phyloP scores from a whole-genome alignment of 2,329 filamentous ascomycete genomes.

The Chrysoporthe cubensis region DNA sequence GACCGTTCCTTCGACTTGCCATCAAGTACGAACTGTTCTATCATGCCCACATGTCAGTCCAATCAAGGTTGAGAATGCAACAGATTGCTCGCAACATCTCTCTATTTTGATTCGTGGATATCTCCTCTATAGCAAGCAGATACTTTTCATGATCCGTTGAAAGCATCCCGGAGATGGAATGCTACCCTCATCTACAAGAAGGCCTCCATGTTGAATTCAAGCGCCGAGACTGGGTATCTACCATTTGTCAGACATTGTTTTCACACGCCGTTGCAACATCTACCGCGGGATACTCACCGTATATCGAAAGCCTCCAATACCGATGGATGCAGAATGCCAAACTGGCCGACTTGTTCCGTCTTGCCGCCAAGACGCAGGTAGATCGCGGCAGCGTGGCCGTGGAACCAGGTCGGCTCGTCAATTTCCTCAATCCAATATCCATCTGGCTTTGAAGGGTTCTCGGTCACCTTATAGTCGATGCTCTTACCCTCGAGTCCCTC shows the following conservation, averaged over 20 bases:
- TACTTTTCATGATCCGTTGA: constrained; percentile 4
- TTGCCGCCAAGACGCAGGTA: constrained; percentile 76
- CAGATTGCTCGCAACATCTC: not conserved
- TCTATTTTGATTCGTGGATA: constrained; percentile 7
- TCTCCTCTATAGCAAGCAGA: constrained; percentile 11
- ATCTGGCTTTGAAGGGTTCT: constrained; percentile 62
- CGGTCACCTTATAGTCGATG: constrained; percentile 56
- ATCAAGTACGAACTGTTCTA: not conserved
- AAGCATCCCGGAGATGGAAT: not conserved
- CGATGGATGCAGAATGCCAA: constrained; percentile 91
- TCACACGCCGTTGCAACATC: not conserved
- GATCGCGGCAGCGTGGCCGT: constrained; percentile 85
- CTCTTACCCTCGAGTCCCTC: constrained; percentile 63
- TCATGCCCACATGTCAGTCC: not conserved
- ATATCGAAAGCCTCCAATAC: constrained; percentile 94
- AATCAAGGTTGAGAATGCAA: not conserved
- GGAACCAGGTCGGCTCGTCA: constrained; percentile 88
- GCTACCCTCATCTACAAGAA: constrained; percentile 66
- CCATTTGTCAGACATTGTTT: constrained; percentile 30
- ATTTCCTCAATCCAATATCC: constrained; percentile 96
- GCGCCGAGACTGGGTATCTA: constrained; percentile 86
- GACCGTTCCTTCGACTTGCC: not conserved
- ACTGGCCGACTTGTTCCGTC: constrained; percentile 78
- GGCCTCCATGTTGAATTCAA: constrained; percentile 93
- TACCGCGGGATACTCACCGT: constrained; percentile 56